These are phyloP conservation scores for Davidsoniella australis DNA, from an alignment of 2,329 filamentous ascomycete genomes.

Conservation along the genomic window DNA sequence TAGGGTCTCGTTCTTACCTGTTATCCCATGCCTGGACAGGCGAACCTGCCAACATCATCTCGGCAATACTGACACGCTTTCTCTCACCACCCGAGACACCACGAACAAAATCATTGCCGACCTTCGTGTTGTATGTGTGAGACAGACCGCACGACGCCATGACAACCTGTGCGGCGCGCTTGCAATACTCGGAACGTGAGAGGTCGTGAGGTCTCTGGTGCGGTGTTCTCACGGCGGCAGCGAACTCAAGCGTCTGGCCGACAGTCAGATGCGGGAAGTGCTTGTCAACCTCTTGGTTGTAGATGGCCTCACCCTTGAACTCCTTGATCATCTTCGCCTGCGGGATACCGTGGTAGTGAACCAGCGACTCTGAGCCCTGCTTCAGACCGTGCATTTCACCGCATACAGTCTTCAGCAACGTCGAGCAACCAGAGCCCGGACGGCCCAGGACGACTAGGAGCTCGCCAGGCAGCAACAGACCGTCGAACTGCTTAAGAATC, in stretches of 20 bases:
- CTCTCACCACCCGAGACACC: conserved; percentile 56
- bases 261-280: conserved; percentile 68
- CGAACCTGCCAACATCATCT: conserved; percentile 50
- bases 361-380: conserved; percentile 29
- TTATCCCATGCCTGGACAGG: conserved; percentile 52
- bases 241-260: conserved; percentile 56
- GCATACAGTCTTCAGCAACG: conserved; percentile 43
- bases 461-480: conserved; percentile 45
- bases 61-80: conserved; percentile 69
- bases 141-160: conserved; percentile 57
- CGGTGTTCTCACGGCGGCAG: conserved; percentile 50
- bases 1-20: conserved; percentile 20
- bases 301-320: conserved; percentile 50
- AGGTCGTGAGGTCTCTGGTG: conserved; percentile 46
- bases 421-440: conserved; percentile 47
- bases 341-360: conserved; percentile 48
- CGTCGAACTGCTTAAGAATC: conserved; percentile 48
- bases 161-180: conserved; percentile 47
- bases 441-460: conserved; percentile 52
- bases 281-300: conserved; percentile 60
- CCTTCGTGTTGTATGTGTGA: conserved; percentile 55
- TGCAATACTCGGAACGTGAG: conserved; percentile 39
- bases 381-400: conserved; percentile 42
- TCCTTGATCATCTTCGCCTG: conserved; percentile 36
- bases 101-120: conserved; percentile 57